phyloP scores from a whole-genome alignment of 2,329 filamentous ascomycete genomes.

The Penicillium sp. region DNA sequence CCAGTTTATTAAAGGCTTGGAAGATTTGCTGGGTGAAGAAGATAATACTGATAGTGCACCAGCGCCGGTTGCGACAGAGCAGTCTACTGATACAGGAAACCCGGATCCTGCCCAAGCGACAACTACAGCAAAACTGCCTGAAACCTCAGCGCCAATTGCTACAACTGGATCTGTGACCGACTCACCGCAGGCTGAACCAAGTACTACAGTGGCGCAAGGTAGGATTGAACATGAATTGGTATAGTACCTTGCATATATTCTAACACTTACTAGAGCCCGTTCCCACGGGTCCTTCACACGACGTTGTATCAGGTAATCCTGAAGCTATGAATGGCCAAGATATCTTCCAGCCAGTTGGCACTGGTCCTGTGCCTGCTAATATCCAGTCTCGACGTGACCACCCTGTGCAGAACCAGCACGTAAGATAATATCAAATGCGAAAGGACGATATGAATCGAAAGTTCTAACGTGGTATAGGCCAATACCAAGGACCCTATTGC shows the following conservation, averaged over 20 bases:
- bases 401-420: constrained; percentile 41
- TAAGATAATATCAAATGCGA: constrained; percentile 22
- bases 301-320: neutral
- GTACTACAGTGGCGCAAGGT: neutral
- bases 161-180: neutral
- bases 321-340: constrained; percentile 38
- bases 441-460: neutral
- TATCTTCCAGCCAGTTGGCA: constrained; percentile 43
- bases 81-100: neutral
- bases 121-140: neutral
- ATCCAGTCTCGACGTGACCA: constrained; percentile 43
- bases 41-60: neutral
- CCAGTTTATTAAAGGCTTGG: constrained; percentile 17
- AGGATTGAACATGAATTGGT: neutral
- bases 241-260: neutral
- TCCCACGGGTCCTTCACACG: neutral
- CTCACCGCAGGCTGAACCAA: neutral
- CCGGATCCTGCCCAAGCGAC: neutral
- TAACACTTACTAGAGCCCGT: neutral
- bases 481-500: constrained; percentile 38
- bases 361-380: constrained; percentile 37
- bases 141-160: neutral
- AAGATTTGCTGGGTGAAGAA: constrained; percentile 5
- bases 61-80: constrained; percentile 6
- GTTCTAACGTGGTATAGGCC: constrained; percentile 19